A percentile compares a stretch with the other conserved stretches of the same genome.
Conservation (phyloP, 2,329 filamentous ascomycete genomes). For the Pseudogymnoascus sp. region DNA sequence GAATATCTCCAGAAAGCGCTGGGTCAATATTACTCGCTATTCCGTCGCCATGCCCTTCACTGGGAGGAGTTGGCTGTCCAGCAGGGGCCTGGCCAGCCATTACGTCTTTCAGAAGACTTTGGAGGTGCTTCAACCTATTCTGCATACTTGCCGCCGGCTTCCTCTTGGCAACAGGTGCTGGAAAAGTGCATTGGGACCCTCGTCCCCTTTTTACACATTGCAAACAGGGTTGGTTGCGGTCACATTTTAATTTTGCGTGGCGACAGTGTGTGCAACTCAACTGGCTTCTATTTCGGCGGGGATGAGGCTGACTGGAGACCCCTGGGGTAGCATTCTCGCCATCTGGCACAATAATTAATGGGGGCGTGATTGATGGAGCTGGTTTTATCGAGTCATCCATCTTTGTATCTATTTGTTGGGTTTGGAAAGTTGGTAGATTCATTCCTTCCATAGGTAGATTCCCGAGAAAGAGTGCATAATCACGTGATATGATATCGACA, state of each 20-base stretch:
- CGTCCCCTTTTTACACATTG: constrained; percentile 47
- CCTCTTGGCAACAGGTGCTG: constrained; percentile 38
- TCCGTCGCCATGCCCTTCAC: not conserved
- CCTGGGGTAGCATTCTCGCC: not conserved
- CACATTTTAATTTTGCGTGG: constrained; percentile 39
- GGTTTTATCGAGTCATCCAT: not conserved
- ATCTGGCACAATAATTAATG: not conserved
- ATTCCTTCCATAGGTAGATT: not conserved
- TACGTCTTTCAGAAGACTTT: constrained; percentile 52
- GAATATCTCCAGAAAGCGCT: not conserved
- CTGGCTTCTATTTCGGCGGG: constrained; percentile 6
- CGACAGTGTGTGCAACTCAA: constrained; percentile 19
- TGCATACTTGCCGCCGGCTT: constrained; percentile 43
- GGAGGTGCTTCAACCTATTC: constrained; percentile 47
- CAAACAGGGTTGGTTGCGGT: constrained; percentile 45
- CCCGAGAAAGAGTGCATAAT: not conserved
- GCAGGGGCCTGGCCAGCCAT: constrained; percentile 30
- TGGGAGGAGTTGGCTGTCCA: not conserved
- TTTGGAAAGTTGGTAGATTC: not conserved
- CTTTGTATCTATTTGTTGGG: not conserved
- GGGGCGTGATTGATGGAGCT: not conserved
- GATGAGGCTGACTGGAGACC: not conserved
- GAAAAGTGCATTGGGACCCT: constrained; percentile 42
- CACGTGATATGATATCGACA: not conserved
- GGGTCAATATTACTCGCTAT: not conserved